Evolutionary conservation across 176 grass and related monocot genomes (phyloP).

Genomic region (Juncus effusus): DNA sequence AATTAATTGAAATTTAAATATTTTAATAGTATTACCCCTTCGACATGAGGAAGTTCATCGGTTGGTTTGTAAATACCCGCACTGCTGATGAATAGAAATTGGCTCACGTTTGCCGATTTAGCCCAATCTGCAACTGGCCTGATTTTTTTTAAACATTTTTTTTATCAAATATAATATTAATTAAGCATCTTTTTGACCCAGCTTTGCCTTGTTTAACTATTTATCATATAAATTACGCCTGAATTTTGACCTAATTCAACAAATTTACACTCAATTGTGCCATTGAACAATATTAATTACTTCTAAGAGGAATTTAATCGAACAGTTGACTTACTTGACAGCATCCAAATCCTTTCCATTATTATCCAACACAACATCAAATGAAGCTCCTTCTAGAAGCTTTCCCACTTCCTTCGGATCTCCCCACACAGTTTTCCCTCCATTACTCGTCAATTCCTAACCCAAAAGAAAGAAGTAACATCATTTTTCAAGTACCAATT

Average conservation of each 20-base stretch:
- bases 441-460: conserved; percentile 72
- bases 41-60: conserved; percentile 68
- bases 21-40: conserved; percentile 45
- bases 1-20: conserved; percentile 3
- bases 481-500: no score
- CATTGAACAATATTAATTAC: no score
- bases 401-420: conserved; percentile 48
- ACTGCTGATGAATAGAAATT: conserved; percentile 91
- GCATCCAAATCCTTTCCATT: conserved; percentile 92
- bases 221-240: neutral
- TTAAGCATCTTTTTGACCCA: neutral
- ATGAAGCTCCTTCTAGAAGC: conserved; percentile 38
- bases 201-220: neutral
- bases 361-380: conserved; percentile 85
- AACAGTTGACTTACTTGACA: conserved; percentile 47
- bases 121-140: conserved; percentile 92
- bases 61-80: conserved; percentile 71
- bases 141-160: conserved; percentile 25
- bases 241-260: neutral
- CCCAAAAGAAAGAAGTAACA: neutral
- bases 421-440: conserved; percentile 71
- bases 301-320: neutral
- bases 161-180: neutral
- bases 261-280: no score
- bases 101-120: conserved; percentile 50